Evolutionary conservation across 352 stramenopile genomes (phyloP).

Genomic region (Phytopythium mirpurense): DNA sequence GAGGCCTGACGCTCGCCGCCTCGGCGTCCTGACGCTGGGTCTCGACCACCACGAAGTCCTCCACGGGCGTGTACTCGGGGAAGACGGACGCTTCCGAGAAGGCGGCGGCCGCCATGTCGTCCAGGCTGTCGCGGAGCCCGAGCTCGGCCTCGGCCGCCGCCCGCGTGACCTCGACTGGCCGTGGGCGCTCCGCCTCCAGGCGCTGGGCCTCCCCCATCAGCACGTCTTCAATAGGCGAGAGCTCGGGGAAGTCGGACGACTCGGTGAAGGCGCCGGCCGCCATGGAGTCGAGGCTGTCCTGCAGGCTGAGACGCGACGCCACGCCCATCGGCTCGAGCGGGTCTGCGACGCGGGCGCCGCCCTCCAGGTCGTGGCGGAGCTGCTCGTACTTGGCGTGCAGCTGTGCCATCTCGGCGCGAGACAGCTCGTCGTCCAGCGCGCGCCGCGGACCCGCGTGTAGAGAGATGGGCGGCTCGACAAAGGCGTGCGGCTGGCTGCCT

Average conservation of each 20-base stretch:
- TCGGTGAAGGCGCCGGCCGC: constrained; percentile 52
- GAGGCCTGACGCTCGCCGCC: background rate
- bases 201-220: constrained; percentile 26
- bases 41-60: constrained; percentile 45
- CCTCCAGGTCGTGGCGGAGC: constrained; percentile 19
- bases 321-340: background rate
- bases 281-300: constrained; percentile 40
- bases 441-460: constrained; percentile 4
- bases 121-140: constrained; percentile 29
- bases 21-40: constrained; percentile 18
- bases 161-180: constrained; percentile 1
- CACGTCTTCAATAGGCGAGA: constrained; percentile 47
- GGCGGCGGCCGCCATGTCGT: constrained; percentile 37
- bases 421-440: constrained; percentile 6
- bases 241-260: constrained; percentile 60
- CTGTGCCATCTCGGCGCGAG: background rate
- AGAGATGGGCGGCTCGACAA: constrained; percentile 5
- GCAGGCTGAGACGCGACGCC: constrained; percentile 6
- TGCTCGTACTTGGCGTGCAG: constrained; percentile 14
- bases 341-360: background rate
- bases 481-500: background rate
- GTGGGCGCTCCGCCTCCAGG: background rate
- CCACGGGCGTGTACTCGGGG: constrained; percentile 49
- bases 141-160: constrained; percentile 20
- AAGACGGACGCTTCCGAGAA: constrained; percentile 68